Evolutionary conservation across 805 yeast genomes (phyloP).

Genomic region (Zygoascus flipseniorum): DNA sequence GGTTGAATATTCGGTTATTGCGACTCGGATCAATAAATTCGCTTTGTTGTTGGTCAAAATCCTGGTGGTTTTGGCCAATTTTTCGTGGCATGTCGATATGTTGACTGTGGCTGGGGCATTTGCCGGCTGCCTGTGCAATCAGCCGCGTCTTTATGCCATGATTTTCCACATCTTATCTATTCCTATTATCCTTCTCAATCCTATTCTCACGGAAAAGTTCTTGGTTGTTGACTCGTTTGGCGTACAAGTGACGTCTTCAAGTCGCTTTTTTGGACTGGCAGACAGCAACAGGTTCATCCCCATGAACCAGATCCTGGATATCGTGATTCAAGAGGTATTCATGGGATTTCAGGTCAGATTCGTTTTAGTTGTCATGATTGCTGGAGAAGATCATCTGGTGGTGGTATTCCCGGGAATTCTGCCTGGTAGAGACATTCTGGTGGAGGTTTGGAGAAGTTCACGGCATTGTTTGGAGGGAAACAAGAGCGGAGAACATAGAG

Average conservation of each 20-base stretch:
- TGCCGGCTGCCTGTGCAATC: neutral
- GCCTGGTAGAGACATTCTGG: slow-evolving; percentile 16
- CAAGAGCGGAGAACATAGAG: neutral
- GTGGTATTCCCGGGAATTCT: slow-evolving; percentile 23
- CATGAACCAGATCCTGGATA: slow-evolving; percentile 46
- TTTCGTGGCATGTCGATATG: neutral
- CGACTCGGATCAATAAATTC: neutral
- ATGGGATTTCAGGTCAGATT: slow-evolving; percentile 56
- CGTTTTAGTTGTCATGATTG: slow-evolving; percentile 53
- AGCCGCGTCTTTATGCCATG: neutral
- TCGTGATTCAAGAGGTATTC: slow-evolving; percentile 71
- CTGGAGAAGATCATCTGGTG: slow-evolving; percentile 27
- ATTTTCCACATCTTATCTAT: slow-evolving; percentile 4
- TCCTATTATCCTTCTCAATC: slow-evolving; percentile 3
- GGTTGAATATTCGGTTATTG: slow-evolving; percentile 6
- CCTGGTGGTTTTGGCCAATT: neutral
- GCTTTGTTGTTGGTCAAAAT: neutral
- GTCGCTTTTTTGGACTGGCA: slow-evolving; percentile 22
- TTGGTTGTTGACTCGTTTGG: slow-evolving; percentile 40
- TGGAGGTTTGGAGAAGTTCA: slow-evolving; percentile 14
- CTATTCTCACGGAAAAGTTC: slow-evolving; percentile 29
- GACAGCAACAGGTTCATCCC: slow-evolving; percentile 44
- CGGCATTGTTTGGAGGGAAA: slow-evolving; percentile 2
- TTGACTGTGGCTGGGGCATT: neutral
- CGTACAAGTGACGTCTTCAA: slow-evolving; percentile 34